A percentile compares a stretch with the other conserved stretches of the same genome.
Evolutionary conservation across 83 land plant genomes (phyloP).

Genomic region (Thuja plicata): DNA sequence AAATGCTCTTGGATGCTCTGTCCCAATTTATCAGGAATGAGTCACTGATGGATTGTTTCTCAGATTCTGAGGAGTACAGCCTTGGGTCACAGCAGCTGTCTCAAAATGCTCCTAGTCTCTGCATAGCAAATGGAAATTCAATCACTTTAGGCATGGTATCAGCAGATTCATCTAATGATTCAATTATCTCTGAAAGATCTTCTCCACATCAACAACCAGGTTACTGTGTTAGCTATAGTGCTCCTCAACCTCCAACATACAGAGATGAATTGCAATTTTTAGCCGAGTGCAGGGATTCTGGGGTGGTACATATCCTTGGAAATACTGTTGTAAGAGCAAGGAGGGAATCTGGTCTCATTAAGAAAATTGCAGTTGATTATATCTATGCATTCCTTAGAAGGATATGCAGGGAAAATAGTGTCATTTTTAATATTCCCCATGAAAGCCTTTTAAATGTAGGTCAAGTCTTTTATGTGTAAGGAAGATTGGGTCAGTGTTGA

Average conservation of each 20-base stretch:
- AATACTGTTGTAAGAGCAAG: conserved; percentile 24
- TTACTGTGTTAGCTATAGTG: conserved; percentile 10
- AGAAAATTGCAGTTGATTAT: conserved; percentile 25
- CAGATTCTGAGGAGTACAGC: conserved; percentile 62
- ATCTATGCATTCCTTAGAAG: conserved; percentile 24
- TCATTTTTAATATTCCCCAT: conserved; percentile 25
- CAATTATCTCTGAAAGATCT: conserved; percentile 44
- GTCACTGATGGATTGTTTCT: conserved; percentile 69
- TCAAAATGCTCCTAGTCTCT: conserved; percentile 19
- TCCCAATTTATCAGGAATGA: conserved; percentile 59
- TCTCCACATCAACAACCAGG: conserved; percentile 13
- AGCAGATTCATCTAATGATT: conserved; percentile 38
- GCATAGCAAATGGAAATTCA: conserved; percentile 26
- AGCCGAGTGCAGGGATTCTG: conserved; percentile 19
- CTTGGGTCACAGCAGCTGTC: conserved; percentile 28
- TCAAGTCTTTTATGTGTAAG: conserved; percentile 27
- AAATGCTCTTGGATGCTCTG: conserved; percentile 56
- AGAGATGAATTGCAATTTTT: conserved; percentile 19
- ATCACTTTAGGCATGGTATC: conserved; percentile 6
- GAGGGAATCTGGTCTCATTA: conserved; percentile 18
- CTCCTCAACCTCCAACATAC: neutral
- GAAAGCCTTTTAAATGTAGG: conserved; percentile 37
- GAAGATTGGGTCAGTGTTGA: neutral
- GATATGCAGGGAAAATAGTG: conserved; percentile 32
- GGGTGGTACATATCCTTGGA: conserved; percentile 32